Evolutionary conservation across 768 basidiomycete species (phyloP), one percentile per base, ranked within the genome.

Genomic region (Mycena alexandri): DNA sequence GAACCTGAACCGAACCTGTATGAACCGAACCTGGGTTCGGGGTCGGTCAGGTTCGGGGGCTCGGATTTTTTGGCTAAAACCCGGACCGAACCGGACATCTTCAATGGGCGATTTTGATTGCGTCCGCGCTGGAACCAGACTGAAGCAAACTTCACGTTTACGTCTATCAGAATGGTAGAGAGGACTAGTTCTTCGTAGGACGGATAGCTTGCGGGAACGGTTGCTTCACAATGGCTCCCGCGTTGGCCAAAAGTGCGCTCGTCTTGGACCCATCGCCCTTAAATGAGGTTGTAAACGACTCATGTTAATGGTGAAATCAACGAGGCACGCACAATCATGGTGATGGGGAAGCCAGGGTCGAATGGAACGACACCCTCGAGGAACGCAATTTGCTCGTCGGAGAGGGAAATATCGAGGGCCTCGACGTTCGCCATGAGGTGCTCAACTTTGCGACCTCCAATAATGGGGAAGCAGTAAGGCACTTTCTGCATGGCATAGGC

Each of bases 391-490:
- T 52, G 51, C 51, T 52, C 51, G 14, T 4, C 33, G 8, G 51
- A 52, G 19, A 52, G 51, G 2, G 51, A 34, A 19, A 52, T 52
- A 9, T 52, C 51, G 17, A 52, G 51, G 1, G 51, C 29, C 11
- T 52, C 51, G 13, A 52, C 17, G 29, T 52, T 52, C 6, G 29
- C 14, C 51, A n/a, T 52, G 29, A 52, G 51, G 29, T 52, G 51
- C 33, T 52, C 19, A 29, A 52, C 19, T 14, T 52, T 36, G 11
- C 33, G 51, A 19, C 51, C 51, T 13, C 51, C 51, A 16, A 52
- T 33, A 52, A 52, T 52, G 13, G 51, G 29, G 51, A 52, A 52
- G 33, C 51, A 52, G 17, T 52, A 34, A 3, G 51, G 51, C 14
- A 52, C 51, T 16, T 52, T 52, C 12, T 25, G 29, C 51, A 52